Evolutionary conservation across 352 stramenopile species (phyloP).

Genomic region (Globisporangium middletonii): DNA sequence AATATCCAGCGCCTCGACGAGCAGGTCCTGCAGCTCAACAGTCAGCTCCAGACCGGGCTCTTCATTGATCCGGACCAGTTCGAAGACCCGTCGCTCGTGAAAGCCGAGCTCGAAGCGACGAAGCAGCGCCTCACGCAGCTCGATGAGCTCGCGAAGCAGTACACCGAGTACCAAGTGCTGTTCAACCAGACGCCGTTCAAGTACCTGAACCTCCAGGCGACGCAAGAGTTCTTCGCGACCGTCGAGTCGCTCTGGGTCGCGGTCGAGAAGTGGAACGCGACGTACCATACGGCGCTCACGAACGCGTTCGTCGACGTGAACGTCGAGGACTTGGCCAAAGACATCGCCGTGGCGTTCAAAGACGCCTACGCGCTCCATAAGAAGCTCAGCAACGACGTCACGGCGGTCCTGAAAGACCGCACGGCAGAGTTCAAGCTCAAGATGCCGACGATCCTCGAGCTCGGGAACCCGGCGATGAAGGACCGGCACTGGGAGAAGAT

Average conservation of each 20-base stretch:
- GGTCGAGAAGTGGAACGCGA: constrained; percentile 85
- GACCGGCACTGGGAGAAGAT: constrained; percentile 95
- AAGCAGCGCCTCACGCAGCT: constrained; percentile 79
- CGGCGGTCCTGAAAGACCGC: constrained; percentile 79
- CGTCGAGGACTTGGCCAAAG: constrained; percentile 83
- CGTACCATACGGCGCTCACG: constrained; percentile 72
- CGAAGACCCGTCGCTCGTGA: constrained; percentile 74
- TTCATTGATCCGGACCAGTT: constrained; percentile 89
- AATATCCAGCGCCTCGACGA: constrained; percentile 92
- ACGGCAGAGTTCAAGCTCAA: constrained; percentile 89
- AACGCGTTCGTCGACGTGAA: constrained; percentile 85
- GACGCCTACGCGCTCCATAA: constrained; percentile 89
- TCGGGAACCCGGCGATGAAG: constrained; percentile 90
- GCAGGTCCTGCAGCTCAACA: constrained; percentile 82
- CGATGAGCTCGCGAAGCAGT: constrained; percentile 89
- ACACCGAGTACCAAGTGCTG: constrained; percentile 89
- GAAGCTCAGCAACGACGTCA: constrained; percentile 89
- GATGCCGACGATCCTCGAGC: constrained; percentile 88
- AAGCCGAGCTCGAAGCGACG: constrained; percentile 72
- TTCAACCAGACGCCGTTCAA: constrained; percentile 89
- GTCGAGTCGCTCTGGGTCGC: constrained; percentile 83
- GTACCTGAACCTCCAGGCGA: constrained; percentile 86
- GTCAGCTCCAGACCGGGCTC: constrained; percentile 71
- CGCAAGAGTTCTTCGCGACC: constrained; percentile 80
- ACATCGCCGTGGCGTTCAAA: constrained; percentile 84